Conservation (phyloP, 2,329 filamentous ascomycete species). For the Diaporthe amygdali region DNA sequence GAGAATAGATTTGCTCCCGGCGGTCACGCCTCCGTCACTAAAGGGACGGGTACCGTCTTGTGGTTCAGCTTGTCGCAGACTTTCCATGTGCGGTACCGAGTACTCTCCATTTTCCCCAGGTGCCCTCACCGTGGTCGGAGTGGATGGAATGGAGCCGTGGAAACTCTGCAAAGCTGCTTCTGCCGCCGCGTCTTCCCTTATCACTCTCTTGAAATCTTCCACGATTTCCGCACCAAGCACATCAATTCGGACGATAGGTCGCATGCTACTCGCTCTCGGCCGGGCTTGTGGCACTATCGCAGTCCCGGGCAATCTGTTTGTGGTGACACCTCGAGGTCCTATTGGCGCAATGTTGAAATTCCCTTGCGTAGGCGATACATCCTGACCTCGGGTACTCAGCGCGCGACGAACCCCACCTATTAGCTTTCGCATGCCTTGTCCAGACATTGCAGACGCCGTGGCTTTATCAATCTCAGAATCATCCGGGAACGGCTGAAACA, state of each 20-base stretch:
- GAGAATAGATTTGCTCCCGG: conserved; percentile 87
- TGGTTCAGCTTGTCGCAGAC: conserved; percentile 42
- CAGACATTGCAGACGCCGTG: conserved; percentile 63
- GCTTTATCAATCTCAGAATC: conserved; percentile 49
- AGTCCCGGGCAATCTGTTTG: conserved; percentile 64
- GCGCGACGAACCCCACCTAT: conserved; percentile 86
- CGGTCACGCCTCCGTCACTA: conserved; percentile 68
- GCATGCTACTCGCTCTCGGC: conserved; percentile 47
- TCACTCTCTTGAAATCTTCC: conserved; percentile 79
- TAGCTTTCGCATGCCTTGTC: conserved; percentile 82
- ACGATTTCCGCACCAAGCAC: conserved; percentile 78
- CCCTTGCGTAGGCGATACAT: conserved; percentile 48
- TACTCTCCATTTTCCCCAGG: conserved; percentile 43
- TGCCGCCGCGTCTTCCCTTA: conserved; percentile 66
- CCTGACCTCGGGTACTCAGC: conserved; percentile 66
- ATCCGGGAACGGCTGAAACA: conserved; percentile 49
- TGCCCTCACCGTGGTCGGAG: conserved; percentile 28
- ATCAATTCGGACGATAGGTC: conserved; percentile 74
- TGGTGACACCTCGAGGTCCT: conserved; percentile 57
- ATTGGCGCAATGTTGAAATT: conserved; percentile 55
- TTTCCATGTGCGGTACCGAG: conserved; percentile 50
- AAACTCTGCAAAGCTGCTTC: conserved; percentile 40
- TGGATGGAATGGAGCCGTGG: conserved; percentile 32
- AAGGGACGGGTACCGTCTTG: conserved; percentile 44
- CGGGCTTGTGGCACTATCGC: conserved; percentile 64